Evolutionary conservation across 768 basidiomycete species (phyloP), one percentile per base, ranked within the genome.

Genomic region (Hygrocybe coccinea): DNA sequence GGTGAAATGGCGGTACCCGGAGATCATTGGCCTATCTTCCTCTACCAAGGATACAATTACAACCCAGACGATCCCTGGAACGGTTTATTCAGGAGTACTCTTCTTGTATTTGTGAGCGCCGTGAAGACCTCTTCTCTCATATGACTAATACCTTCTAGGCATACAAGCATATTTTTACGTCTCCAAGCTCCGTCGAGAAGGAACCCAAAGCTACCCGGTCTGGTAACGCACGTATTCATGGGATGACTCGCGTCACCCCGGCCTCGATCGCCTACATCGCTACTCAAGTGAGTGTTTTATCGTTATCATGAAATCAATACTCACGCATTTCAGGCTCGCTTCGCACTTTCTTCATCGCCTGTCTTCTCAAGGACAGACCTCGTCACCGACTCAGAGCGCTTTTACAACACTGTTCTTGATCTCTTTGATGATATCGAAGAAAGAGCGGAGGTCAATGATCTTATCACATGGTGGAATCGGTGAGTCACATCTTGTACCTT

Each of bases 401-500:
- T 54, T 41, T 54, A 54, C 45, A 54, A 46, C n/a, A 9, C 37
- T n/a, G 7, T 38, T 39, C 36, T 52, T 5, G 35, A 35, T 25
- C 41, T 38, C n/a, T 47, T 54, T 14, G 41, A 35, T n/a, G 53
- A 54, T 24, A 29, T 24, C 19, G 53, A 54, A 8, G 44, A 47
- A 5, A 14, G n/a, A 41, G 22, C 14, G 44, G 53, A 54, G 44
- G 44, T 47, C 7, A 47, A 54, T 29, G 53, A 48, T 2, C 43
- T 54, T 12, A 17, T 48, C 15, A 21, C 22, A 25, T 54, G 53
- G 53, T 54, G 53, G 53, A 47, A 54, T 47, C 12, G 44, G 53
- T 54, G 5, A 21, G 53, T 46, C 22, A 38, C 10, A 9, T 38
- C 10, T 21, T n/a, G 19, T 46, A 8, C 19, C 44, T 9, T 9